Percentiles rank a stretch among this genome's conserved stretches.
Evolutionary conservation across 2,329 filamentous ascomycete genomes (phyloP).

Genomic region (Neonectria coccinea): DNA sequence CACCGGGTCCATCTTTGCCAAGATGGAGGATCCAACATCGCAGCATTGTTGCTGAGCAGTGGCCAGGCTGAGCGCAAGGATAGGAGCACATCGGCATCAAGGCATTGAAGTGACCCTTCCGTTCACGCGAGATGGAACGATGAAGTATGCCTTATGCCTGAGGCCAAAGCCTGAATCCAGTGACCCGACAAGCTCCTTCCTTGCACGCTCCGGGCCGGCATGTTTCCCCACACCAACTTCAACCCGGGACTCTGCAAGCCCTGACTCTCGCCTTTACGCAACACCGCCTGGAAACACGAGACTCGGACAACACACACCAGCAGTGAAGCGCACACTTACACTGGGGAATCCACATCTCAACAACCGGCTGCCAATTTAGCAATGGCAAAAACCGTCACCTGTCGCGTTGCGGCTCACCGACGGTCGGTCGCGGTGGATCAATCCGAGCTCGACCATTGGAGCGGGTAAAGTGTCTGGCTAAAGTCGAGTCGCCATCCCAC

Average conservation of each 20-base stretch:
- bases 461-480: conserved; percentile 34
- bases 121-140: not conserved
- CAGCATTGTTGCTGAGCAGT: not conserved
- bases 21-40: not conserved
- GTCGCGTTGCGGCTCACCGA: conserved; percentile 3
- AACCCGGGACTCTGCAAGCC: conserved; percentile 9
- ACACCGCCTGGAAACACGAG: conserved; percentile 11
- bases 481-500: conserved; percentile 8
- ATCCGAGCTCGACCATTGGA: conserved; percentile 20
- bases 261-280: conserved; percentile 18
- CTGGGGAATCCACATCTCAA: conserved; percentile 8
- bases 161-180: conserved; percentile 8
- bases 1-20: not conserved
- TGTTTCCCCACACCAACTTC: conserved; percentile 24
- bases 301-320: conserved; percentile 8
- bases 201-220: conserved; percentile 18
- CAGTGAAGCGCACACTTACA: conserved; percentile 8
- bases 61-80: too few species aligned
- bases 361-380: conserved; percentile 2
- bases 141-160: not conserved
- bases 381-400: not conserved
- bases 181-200: conserved; percentile 11
- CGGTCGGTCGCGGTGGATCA: conserved; percentile 14
- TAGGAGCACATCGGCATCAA: not conserved
- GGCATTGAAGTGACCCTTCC: not conserved